Evolutionary conservation across 768 basidiomycete species (phyloP), one percentile per base, ranked within the genome.

Genomic region (Suillus brevipes): DNA sequence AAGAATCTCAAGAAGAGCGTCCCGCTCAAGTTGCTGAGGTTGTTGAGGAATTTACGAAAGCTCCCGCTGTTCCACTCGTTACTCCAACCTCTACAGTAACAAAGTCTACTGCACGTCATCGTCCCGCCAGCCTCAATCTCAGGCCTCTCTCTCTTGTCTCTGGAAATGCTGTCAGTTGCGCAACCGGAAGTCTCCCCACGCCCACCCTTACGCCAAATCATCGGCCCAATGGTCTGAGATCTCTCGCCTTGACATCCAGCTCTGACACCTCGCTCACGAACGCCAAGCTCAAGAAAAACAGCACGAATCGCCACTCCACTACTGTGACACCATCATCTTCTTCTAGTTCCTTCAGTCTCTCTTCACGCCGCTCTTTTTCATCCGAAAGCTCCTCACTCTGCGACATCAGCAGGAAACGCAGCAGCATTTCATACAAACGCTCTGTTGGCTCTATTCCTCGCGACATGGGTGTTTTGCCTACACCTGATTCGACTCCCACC

Each of bases 401-500:
- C 25, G 68, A 74, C 53, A 68, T 75, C 20, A 79, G 78, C 65
- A 73, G 78, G 38, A 75, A 72, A 52, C 83, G 87, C 52, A 91
- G 90, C 75, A 91, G 89, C 76, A 92, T 94, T 61, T 87, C 87
- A 1, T 94, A 94, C 80, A 89, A 87, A 70, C 75, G 79, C 37
- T 87, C 89, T 36, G 72, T 66, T 6, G 69, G 72, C 20, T 65
- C 78, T n/a, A 62, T 70, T 34, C 68, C 70, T 25, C 76, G 78
- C 38, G 78, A 79, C 43, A 72, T 78, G 50, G 73, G 81, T 14
- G 84, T 84, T 36, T 78, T 91, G 16, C 90, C 89, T 1, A 91
- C 90, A 0, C 92, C 90, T 14, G 90, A 89, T 71, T 82, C 86
- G 80, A 92, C 91, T 0, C 92, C 89, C 6, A 87, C 83, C 16